Conservation (phyloP, 768 basidiomycete genomes). For the Xanthoconium purpureum region DNA sequence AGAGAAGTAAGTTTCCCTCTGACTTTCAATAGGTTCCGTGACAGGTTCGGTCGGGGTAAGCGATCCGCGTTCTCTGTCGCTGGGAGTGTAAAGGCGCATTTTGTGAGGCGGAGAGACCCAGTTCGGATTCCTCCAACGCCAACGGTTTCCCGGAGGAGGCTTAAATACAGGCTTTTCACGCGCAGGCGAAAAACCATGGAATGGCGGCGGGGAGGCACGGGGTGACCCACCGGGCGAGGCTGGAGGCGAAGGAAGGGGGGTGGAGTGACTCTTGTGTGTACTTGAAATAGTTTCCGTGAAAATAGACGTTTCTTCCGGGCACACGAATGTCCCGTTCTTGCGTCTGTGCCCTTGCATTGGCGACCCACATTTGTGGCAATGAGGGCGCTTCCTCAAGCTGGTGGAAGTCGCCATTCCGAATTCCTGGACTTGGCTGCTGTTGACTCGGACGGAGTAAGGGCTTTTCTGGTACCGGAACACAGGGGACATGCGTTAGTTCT, state of each 20-base stretch:
- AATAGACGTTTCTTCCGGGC: slow-evolving; percentile 19
- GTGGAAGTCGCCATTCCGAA: slow-evolving; percentile 27
- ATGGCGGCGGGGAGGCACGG: slow-evolving; percentile 12
- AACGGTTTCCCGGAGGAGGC: slow-evolving; percentile 28
- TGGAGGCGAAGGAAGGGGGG: slow-evolving; percentile 27
- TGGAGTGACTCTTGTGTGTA: slow-evolving; percentile 19
- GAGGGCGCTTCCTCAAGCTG: slow-evolving; percentile 33
- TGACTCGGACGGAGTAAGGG: background rate
- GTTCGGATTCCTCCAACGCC: slow-evolving; percentile 36
- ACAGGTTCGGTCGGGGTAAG: slow-evolving; percentile 32
- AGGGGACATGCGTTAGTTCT: slow-evolving; percentile 1
- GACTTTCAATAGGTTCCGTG: slow-evolving; percentile 17
- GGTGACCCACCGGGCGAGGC: slow-evolving; percentile 27
- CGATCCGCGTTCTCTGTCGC: slow-evolving; percentile 22
- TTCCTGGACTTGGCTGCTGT: slow-evolving; percentile 1
- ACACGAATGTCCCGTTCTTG: slow-evolving; percentile 30
- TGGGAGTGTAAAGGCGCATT: slow-evolving; percentile 22
- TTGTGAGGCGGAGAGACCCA: slow-evolving; percentile 34
- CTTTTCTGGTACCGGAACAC: background rate
- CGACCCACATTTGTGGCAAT: slow-evolving; percentile 33
- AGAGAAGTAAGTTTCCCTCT: background rate
- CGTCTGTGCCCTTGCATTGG: slow-evolving; percentile 34
- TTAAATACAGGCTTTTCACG: slow-evolving; percentile 20
- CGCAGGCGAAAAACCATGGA: slow-evolving; percentile 15
- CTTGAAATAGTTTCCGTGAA: slow-evolving; percentile 15